Percentiles rank a stretch among this genome's conserved stretches.
Conservation (phyloP, 2,329 filamentous ascomycete genomes). For the Dothideomycetes sp. region DNA sequence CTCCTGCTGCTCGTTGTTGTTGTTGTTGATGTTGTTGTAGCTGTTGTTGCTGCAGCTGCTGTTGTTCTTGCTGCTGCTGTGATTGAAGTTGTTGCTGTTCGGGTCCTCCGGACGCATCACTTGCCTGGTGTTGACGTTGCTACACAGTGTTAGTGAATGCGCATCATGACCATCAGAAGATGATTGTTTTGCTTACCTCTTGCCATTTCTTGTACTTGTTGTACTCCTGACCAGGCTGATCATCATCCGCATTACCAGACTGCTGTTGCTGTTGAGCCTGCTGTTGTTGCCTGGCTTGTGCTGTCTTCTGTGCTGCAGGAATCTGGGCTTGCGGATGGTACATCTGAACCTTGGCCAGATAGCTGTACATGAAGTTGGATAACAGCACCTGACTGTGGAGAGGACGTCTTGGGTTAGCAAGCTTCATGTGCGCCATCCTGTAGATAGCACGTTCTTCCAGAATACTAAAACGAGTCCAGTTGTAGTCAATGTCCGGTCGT, state of each 20-base stretch:
- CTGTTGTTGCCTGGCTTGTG: slow-evolving; percentile 43
- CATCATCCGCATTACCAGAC: background rate
- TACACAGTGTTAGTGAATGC: background rate
- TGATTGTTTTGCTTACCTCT: slow-evolving; percentile 30
- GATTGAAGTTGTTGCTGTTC: background rate
- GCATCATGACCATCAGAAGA: too few species aligned
- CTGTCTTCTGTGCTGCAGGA: slow-evolving; percentile 56
- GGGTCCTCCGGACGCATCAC: background rate
- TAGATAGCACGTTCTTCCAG: slow-evolving; percentile 95
- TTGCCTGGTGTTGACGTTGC: slow-evolving; percentile 1
- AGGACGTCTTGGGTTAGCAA: slow-evolving; percentile 90
- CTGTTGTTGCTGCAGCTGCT: slow-evolving; percentile 4
- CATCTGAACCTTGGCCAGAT: slow-evolving; percentile 94
- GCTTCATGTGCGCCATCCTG: slow-evolving; percentile 96
- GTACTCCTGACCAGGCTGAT: slow-evolving; percentile 24
- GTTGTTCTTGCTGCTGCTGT: slow-evolving; percentile 14
- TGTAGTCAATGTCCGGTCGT: slow-evolving; percentile 84
- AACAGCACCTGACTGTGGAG: slow-evolving; percentile 90
- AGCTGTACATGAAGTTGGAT: slow-evolving; percentile 99
- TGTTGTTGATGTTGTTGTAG: background rate
- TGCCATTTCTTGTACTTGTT: slow-evolving; percentile 30
- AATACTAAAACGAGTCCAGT: slow-evolving; percentile 91
- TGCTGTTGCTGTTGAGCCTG: slow-evolving; percentile 23
- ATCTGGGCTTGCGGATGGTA: slow-evolving; percentile 96
- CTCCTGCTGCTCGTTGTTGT: background rate